A percentile compares a stretch with the other conserved stretches of the same genome.
These are phyloP conservation scores for Venturia effusa DNA, from an alignment of 2,329 filamentous ascomycete species.

Conservation along the genomic window DNA sequence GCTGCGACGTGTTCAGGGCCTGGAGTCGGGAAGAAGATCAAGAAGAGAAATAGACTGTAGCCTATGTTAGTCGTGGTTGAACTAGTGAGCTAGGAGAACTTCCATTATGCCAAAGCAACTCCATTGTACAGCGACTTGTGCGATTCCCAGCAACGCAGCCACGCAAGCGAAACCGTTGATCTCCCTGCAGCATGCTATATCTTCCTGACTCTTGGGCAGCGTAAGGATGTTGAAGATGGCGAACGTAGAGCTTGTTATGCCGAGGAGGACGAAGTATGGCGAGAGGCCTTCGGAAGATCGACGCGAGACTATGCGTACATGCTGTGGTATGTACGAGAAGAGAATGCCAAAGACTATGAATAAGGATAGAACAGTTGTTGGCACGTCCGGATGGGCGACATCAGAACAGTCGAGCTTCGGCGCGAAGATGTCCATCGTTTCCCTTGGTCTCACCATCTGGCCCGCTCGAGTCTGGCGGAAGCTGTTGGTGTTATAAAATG, in stretches of 20 bases:
- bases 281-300: slow-evolving; percentile 89
- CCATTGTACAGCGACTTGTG: slow-evolving; percentile 88
- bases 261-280: slow-evolving; percentile 90
- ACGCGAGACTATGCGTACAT: slow-evolving; percentile 78
- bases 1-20: slow-evolving; percentile 21
- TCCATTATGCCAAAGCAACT: slow-evolving; percentile 86
- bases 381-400: slow-evolving; percentile 37
- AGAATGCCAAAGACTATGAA: slow-evolving; percentile 82
- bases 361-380: slow-evolving; percentile 45
- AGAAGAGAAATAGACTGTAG: slow-evolving; percentile 74
- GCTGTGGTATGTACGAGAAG: slow-evolving; percentile 88
- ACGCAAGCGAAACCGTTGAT: slow-evolving; percentile 74
- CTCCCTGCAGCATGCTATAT: slow-evolving; percentile 77
- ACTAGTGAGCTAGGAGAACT: slow-evolving; percentile 22
- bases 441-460: neutral
- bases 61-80: neutral
- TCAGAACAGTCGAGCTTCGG: slow-evolving; percentile 23
- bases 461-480: neutral
- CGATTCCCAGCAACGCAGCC: slow-evolving; percentile 76
- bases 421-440: neutral
- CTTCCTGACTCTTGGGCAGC: slow-evolving; percentile 68
- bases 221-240: slow-evolving; percentile 89
- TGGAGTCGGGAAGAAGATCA: slow-evolving; percentile 69
- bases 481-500: neutral
- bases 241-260: slow-evolving; percentile 77